Evolutionary conservation across 306 rosid genomes (phyloP).

Genomic region (Argentina anserina): DNA sequence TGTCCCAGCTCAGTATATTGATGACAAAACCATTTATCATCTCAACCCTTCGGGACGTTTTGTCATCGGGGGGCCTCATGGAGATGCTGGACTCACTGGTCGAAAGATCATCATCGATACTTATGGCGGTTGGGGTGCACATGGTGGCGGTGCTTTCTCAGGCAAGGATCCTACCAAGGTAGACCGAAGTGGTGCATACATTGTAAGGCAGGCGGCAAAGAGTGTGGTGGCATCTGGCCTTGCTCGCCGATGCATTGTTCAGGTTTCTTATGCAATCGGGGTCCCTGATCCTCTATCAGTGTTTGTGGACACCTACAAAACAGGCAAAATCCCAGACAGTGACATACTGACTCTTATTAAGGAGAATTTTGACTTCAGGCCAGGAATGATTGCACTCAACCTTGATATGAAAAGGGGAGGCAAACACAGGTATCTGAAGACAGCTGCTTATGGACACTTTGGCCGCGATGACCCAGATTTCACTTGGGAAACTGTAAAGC

Average conservation of each 20-base stretch:
- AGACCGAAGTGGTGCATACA: constrained; percentile 73
- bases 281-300: constrained; percentile 75
- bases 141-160: constrained; percentile 83
- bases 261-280: constrained; percentile 82
- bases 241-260: constrained; percentile 71
- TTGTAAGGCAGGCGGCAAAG: constrained; percentile 78
- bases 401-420: constrained; percentile 74
- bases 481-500: constrained; percentile 72
- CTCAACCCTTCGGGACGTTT: constrained; percentile 78
- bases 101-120: constrained; percentile 77
- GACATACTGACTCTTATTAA: constrained; percentile 58
- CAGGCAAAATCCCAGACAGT: constrained; percentile 59
- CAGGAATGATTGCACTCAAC: constrained; percentile 68
- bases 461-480: constrained; percentile 79
- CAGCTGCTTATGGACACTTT: constrained; percentile 82
- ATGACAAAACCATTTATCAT: constrained; percentile 73
- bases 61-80: constrained; percentile 83
- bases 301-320: constrained; percentile 61
- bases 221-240: constrained; percentile 78
- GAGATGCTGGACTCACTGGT: constrained; percentile 86
- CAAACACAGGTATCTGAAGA: constrained; percentile 69
- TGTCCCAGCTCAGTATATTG: constrained; percentile 60
- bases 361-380: constrained; percentile 74
- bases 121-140: constrained; percentile 90
- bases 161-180: constrained; percentile 88